Evolutionary conservation across 1,284 basidiomycete genomes (phyloP), one percentile per base, ranked within the genome.

Genomic region (Trichosporon ovoides): DNA sequence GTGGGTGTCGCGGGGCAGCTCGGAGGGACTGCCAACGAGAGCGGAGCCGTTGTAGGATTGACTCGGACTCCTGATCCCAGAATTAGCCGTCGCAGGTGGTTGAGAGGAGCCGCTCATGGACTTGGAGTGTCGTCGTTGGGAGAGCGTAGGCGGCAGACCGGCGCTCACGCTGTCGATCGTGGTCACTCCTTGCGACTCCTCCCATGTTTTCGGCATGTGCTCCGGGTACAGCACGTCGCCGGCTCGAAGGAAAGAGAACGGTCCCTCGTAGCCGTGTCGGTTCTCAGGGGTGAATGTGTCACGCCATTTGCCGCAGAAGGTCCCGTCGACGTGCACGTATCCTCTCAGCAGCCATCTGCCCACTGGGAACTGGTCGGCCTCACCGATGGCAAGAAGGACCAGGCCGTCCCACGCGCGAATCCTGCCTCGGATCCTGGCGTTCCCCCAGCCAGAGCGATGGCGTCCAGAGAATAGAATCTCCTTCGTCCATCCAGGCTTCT

Each of bases 381-480:
- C 40, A n/a, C 57, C 58, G 2, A 63, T 52, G 16, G 61, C 53
- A 20, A 78, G 54, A 1, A 66, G 70, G 3, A 78, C 66, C 18
- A 78, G 58, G 5, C 75, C 76, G 53, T 78, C 76, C 75, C 76
- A 78, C 4, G 72, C 61, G 46, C 77, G 63, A 2, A 78, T 67
- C 19, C 77, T 60, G 0, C 77, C 76, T n/a, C 70, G 64, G 6
- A 76, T 52, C 38, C 59, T 66, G 9, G 67, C 63, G 63, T 60
- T 63, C 6, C 74, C 74, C 72, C 74, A 76, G 35, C 61, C 61
- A 13, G 66, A 65, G 12, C 69, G 61, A 43, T 24, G 16, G 33
- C 51, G 34, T 18, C 77, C 77, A 35, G 68, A 65, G 10, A 78
- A 53, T 20, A 77, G 54, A 55, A 78, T 75, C 70, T 78, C 77